A percentile compares a stretch with the other conserved stretches of the same genome.
phyloP scores from a whole-genome alignment of 1,139 yeast genomes.

The Kodamaea alishanica region DNA sequence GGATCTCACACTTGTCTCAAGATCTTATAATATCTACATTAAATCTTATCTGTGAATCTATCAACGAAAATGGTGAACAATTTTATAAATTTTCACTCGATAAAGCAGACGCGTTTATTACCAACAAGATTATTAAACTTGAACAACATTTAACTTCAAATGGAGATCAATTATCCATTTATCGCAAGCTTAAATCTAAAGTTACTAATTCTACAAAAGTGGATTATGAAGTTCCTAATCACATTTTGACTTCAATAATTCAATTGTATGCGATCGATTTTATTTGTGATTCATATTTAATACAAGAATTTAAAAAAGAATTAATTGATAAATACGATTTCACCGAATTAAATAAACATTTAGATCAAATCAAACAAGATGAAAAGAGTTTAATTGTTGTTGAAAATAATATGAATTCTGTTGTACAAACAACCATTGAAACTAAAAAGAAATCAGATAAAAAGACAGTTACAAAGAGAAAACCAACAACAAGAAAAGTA shows the following conservation, averaged over 20 bases:
- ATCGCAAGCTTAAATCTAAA: conserved; percentile 14
- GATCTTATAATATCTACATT: conserved; percentile 17
- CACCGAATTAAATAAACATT: conserved; percentile 26
- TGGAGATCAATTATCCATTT: conserved; percentile 9
- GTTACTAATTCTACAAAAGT: conserved; percentile 20
- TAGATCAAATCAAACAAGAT: conserved; percentile 23
- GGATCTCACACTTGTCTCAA: conserved; percentile 4
- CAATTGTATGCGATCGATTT: conserved; percentile 28
- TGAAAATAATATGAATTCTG: conserved; percentile 32
- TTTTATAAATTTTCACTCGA: conserved; percentile 44
- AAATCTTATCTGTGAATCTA: conserved; percentile 38
- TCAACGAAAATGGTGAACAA: conserved; percentile 45
- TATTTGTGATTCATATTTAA: conserved; percentile 27
- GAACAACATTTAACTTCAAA: conserved; percentile 20
- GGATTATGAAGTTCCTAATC: conserved; percentile 23
- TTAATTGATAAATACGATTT: conserved; percentile 25
- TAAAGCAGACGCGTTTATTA: conserved; percentile 31
- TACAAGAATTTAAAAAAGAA: conserved; percentile 15
- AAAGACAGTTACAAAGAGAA: conserved; percentile 20
- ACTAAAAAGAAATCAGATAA: conserved; percentile 17
- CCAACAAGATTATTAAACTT: conserved; percentile 28
- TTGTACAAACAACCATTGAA: conserved; percentile 19
- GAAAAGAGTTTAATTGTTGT: conserved; percentile 32
- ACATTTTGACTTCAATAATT: conserved; percentile 24
- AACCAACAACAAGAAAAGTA: conserved; percentile 30